Evolutionary conservation across 1,284 basidiomycete genomes (phyloP), one percentile per base, ranked within the genome.

Genomic region (Ustilago lituana): DNA sequence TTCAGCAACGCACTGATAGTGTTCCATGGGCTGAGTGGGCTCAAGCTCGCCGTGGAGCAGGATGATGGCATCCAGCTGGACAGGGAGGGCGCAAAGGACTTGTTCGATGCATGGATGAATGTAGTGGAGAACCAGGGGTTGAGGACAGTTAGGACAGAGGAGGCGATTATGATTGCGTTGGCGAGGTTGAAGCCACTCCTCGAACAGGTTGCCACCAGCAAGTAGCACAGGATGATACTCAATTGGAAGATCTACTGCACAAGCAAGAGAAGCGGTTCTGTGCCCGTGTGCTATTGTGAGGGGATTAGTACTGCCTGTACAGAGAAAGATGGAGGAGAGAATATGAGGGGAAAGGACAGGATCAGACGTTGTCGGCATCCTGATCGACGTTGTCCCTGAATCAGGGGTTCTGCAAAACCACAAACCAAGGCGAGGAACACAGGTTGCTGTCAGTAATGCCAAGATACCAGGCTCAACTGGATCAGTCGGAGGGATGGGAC

Each of bases 61-160:
- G 74, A 79, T 32, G 35, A 53, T 17, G 67, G 56, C 5, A 73
- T 81, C 29, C 56, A 70, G 24, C 41, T 81, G 33, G 65, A 61
- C 17, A 56, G 78, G 23, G 64, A 80, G 26, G 61, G 74, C 10
- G 79, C 81, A 0, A 48, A 57, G 22, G 51, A 74, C 24, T 53
- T 82, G n/a, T 82, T 82, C 24, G 81, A 82, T 50, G 57, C 68
- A 11, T 82, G 81, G 81, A 41, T 82, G 43, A 81, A 82, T 38
- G 74, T 80, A 40, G 69, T 76, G 5, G 70, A 76, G 23, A 63
- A 65, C 9, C 81, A 82, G 60, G 81, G 81, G 4, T 68, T 60
- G 35, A 60, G 81, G 29, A 82, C 81, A 14, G 74, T 82, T 1
- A 38, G 81, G 24, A 80, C 81, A 11, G 81, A 82, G 46, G 80